These are phyloP conservation scores for Lonicera japonica DNA, from an alignment of 129 eudicot genomes.

Conservation along the genomic window DNA sequence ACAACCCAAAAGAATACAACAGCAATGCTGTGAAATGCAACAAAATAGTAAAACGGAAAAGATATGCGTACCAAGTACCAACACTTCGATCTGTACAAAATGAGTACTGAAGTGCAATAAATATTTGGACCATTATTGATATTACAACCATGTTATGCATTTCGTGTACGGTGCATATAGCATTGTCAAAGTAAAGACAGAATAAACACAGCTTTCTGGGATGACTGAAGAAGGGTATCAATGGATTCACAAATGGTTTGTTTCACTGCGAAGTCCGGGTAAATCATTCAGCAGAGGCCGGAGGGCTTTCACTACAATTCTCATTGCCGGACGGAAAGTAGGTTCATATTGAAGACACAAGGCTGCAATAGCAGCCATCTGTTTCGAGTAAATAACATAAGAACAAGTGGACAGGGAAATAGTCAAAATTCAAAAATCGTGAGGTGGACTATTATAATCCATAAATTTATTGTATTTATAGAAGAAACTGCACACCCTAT, in stretches of 20 bases:
- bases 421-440: not conserved
- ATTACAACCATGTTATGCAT: not conserved
- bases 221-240: too few species aligned
- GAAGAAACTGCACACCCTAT: not conserved
- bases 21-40: not conserved
- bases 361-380: slow-evolving; percentile 98
- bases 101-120: too few species aligned
- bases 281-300: slow-evolving; percentile 66
- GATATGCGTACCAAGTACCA: too few species aligned
- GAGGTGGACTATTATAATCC: not conserved
- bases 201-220: too few species aligned
- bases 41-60: not conserved
- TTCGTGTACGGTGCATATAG: not conserved
- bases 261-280: slow-evolving; percentile 50
- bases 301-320: slow-evolving; percentile 79
- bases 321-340: slow-evolving; percentile 85
- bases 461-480: not conserved
- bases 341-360: slow-evolving; percentile 92
- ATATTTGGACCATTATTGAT: too few species aligned
- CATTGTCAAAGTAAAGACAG: not conserved
- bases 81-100: too few species aligned
- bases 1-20: not conserved
- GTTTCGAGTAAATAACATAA: slow-evolving; percentile 6
- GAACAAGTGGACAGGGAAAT: too few species aligned
- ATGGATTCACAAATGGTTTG: slow-evolving; percentile 19